These are phyloP conservation scores for Erysiphe neolycopersici DNA, from an alignment of 2,329 filamentous ascomycete genomes.

Conservation along the genomic window DNA sequence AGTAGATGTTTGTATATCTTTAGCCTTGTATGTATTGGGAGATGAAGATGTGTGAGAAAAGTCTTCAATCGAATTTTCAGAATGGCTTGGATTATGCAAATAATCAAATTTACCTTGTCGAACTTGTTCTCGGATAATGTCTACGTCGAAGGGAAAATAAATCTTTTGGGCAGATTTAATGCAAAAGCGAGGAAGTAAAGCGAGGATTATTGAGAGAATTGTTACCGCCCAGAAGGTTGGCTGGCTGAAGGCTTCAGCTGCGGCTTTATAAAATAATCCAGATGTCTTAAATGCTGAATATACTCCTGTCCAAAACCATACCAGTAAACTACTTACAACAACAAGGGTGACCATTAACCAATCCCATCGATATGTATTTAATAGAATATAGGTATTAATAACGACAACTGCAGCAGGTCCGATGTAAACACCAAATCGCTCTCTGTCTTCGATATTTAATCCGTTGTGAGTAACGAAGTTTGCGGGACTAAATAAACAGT, in stretches of 20 bases:
- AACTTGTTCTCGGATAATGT: constrained; percentile 87
- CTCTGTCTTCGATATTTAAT: constrained; percentile 48
- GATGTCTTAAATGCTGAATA: constrained; percentile 30
- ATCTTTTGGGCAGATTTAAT: constrained; percentile 81
- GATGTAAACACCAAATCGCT: constrained; percentile 67
- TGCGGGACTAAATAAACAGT: constrained; percentile 45
- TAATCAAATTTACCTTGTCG: constrained; percentile 58
- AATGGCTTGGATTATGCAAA: constrained; percentile 18
- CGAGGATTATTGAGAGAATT: constrained; percentile 53
- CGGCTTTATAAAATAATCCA: constrained; percentile 52
- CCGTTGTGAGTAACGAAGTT: constrained; percentile 48
- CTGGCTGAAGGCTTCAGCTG: constrained; percentile 50
- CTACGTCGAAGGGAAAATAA: constrained; percentile 75
- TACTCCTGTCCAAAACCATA: constrained; percentile 90
- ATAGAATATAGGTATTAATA: constrained; percentile 81
- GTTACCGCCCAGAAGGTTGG: constrained; percentile 72
- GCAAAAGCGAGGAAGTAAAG: constrained; percentile 64
- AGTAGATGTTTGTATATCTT: constrained; percentile 31
- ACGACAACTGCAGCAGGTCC: constrained; percentile 61
- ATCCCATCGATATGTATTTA: constrained; percentile 96
- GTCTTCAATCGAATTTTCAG: constrained; percentile 16
- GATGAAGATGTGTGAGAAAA: constrained; percentile 28
- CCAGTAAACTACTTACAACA: constrained; percentile 52
- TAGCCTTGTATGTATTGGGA: constrained; percentile 21
- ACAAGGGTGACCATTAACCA: constrained; percentile 81